These are phyloP conservation scores for Fusarium marasasianum DNA, from an alignment of 2,329 filamentous ascomycete species.

Conservation along the genomic window DNA sequence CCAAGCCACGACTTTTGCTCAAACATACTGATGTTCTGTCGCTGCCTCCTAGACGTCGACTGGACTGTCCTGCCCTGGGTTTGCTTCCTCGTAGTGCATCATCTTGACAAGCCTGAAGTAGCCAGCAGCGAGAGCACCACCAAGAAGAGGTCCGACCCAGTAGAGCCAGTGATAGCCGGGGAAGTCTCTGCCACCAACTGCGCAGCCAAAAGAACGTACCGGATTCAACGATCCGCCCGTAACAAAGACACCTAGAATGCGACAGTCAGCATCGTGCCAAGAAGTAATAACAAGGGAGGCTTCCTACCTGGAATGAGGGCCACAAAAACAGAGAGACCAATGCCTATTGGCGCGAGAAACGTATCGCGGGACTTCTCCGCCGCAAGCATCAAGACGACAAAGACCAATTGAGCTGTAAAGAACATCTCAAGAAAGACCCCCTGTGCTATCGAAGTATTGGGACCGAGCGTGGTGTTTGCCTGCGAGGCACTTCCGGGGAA, in stretches of 20 bases:
- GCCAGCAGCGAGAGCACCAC: conserved; percentile 54
- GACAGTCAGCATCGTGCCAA: conserved; percentile 43
- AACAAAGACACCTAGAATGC: conserved; percentile 33
- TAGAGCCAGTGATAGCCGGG: conserved; percentile 59
- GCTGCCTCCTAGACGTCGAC: conserved; percentile 5
- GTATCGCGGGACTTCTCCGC: conserved; percentile 76
- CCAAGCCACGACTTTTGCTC: neutral
- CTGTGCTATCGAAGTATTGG: conserved; percentile 58
- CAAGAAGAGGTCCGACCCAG: conserved; percentile 60
- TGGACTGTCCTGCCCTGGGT: conserved; percentile 51
- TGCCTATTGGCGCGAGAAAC: conserved; percentile 73
- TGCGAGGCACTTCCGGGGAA: conserved; percentile 63
- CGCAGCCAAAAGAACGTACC: conserved; percentile 58
- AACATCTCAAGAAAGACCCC: conserved; percentile 73
- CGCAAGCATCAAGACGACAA: conserved; percentile 72
- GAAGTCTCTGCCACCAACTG: conserved; percentile 50
- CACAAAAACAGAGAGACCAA: conserved; percentile 74
- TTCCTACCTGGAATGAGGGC: conserved; percentile 47
- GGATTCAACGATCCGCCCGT: conserved; percentile 57
- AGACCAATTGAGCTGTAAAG: conserved; percentile 66
- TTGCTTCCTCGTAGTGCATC: conserved; percentile 58
- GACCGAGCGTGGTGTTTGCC: conserved; percentile 59
- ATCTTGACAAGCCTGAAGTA: conserved; percentile 59
- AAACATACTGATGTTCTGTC: neutral
- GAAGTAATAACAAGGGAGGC: neutral